phyloP scores from a whole-genome alignment of 352 stramenopile genomes.

The Thraustochytrium sp. region DNA sequence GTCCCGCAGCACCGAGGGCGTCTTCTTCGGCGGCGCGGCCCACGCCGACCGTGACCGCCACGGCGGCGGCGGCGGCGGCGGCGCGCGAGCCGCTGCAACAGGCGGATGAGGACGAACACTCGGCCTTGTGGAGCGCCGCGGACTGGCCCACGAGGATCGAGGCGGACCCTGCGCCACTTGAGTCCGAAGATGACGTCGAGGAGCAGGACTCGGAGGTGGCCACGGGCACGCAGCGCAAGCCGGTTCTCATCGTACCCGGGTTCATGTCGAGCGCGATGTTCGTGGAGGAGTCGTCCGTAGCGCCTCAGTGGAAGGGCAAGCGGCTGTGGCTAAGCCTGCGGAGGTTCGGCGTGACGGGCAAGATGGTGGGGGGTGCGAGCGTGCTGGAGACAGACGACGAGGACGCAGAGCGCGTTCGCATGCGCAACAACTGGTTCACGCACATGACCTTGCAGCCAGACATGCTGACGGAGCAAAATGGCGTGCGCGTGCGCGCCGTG shows the following conservation, averaged over 20 bases:
- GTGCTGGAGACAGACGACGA: background rate
- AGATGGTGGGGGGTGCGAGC: background rate
- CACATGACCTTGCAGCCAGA: slow-evolving; percentile 51
- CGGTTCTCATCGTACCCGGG: slow-evolving; percentile 57
- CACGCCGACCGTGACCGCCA: too few species aligned
- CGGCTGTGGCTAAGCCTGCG: slow-evolving; percentile 52
- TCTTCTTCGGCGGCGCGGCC: too few species aligned
- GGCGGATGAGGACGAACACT: too few species aligned
- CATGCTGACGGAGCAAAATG: slow-evolving; percentile 50
- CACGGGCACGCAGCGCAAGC: background rate
- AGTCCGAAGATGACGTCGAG: too few species aligned
- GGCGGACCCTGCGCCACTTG: too few species aligned
- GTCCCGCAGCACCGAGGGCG: too few species aligned
- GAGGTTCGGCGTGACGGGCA: slow-evolving; percentile 47
- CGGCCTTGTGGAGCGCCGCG: too few species aligned
- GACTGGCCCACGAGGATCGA: too few species aligned
- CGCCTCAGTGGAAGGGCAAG: slow-evolving; percentile 52
- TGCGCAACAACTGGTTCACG: slow-evolving; percentile 48
- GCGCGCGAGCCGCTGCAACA: too few species aligned
- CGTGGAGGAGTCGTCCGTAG: slow-evolving; percentile 43
- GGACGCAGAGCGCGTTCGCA: background rate
- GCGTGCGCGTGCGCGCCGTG: slow-evolving; percentile 51
- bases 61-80: too few species aligned
- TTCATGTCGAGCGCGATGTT: slow-evolving; percentile 54
- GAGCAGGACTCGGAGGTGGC: too few species aligned